Base-by-base conservation (phyloP, 306 rosid species). In the Quercus ilex region DNA sequence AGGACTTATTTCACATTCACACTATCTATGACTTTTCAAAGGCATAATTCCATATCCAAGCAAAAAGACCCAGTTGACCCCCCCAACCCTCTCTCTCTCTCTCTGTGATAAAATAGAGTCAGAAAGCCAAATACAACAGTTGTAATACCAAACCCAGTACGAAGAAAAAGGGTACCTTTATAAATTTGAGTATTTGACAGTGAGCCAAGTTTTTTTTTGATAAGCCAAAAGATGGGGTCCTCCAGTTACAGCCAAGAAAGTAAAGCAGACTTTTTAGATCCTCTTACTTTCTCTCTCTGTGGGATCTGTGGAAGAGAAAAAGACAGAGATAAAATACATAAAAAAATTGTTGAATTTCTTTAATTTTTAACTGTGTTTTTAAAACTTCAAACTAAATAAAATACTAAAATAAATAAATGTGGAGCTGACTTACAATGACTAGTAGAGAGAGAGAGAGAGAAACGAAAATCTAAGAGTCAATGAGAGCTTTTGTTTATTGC, bases 261-360 rank as follows among this genome's bases (percentile, higher is more conserved):
- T 79, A 57, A 72, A 83, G 69, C 8, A 35, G 26, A 35, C 8
- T 7, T 70, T 81, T 85, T 87, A 82, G 90, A 85, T 90, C 85
- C 84, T 67, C 68, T 14, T 56, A 5, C 80, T 23, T 62, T 80
- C 75, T 77, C 86, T 77, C 85, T 57, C 77, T 52, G 51, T 86
- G 81, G 83, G 84, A 86, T 90, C 92, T 88, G 92, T 77, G 81
- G 86, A 84, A 78, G 78, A 86, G 84, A 86, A 81, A 90, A 25
- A 19, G 86, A 89, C 87, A 84, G 11, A 46, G 9, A 49, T 78
- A 53, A 67, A 75, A 43, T 19, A 28, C 60, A n/a, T n/a, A 43
- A 19, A 5, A 18, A 53, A 25, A 68, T 49, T 21, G 69, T 52
- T 68, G 51, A 21, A 78, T 6, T 38, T 38, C 11, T 38, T 38